phyloP scores from a whole-genome alignment of 2,329 filamentous ascomycete species.

The Monilinia vaccinii-corymbosi region DNA sequence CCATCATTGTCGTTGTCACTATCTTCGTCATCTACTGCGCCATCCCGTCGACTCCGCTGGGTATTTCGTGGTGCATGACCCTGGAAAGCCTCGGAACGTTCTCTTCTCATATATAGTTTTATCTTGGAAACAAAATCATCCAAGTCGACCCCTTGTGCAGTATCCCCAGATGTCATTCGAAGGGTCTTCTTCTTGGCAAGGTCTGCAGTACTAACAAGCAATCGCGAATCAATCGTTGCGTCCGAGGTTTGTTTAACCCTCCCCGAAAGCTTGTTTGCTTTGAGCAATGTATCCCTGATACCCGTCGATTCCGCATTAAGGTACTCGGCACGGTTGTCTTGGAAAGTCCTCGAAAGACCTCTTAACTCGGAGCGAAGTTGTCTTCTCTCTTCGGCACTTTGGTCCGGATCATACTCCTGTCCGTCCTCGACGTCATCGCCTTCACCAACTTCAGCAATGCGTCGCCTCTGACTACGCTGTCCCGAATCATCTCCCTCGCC shows the following conservation, averaged over 20 bases:
- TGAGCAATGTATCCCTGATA: conserved; percentile 55
- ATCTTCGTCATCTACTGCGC: conserved; percentile 36
- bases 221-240: conserved; percentile 80
- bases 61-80: conserved; percentile 36
- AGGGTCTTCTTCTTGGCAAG: conserved; percentile 70
- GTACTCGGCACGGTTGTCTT: conserved; percentile 64
- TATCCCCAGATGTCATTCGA: conserved; percentile 63
- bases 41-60: conserved; percentile 31
- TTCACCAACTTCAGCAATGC: conserved; percentile 27
- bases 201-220: conserved; percentile 74
- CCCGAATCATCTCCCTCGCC: conserved; percentile 13
- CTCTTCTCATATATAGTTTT: conserved; percentile 72
- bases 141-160: conserved; percentile 68
- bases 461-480: conserved; percentile 21
- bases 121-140: conserved; percentile 90
- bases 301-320: conserved; percentile 56
- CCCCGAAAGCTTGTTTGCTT: conserved; percentile 55
- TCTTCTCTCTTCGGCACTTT: conserved; percentile 65
- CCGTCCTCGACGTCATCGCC: conserved; percentile 26
- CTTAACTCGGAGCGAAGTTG: conserved; percentile 61
- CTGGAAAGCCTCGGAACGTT: conserved; percentile 42
- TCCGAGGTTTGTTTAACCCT: conserved; percentile 81
- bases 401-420: conserved; percentile 70
- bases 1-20: conserved; percentile 62
- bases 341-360: conserved; percentile 48